phyloP scores from a whole-genome alignment of 2,329 filamentous ascomycete species.

The Lojkania enalia region DNA sequence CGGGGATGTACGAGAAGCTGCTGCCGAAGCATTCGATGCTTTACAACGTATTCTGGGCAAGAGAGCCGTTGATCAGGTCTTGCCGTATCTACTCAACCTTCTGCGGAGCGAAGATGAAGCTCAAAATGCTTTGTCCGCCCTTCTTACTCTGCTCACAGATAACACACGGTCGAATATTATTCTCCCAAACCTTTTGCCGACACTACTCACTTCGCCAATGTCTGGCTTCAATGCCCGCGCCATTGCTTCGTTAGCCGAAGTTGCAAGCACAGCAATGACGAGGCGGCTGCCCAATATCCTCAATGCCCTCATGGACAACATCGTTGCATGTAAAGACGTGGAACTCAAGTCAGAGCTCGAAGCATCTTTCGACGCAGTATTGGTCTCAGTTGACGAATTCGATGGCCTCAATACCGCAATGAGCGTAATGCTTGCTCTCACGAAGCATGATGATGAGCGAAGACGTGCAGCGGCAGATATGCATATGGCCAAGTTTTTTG shows the following conservation, averaged over 20 bases:
- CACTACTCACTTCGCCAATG: constrained; percentile 85
- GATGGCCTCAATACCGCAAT: constrained; percentile 95
- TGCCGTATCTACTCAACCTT: constrained; percentile 89
- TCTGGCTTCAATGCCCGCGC: constrained; percentile 94
- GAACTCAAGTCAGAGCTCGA: constrained; percentile 73
- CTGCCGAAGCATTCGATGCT: constrained; percentile 95
- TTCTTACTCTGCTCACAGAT: constrained; percentile 92
- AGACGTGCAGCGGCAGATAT: constrained; percentile 76
- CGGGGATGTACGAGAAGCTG: constrained; percentile 87
- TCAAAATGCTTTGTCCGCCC: constrained; percentile 87
- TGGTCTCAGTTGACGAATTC: constrained; percentile 91
- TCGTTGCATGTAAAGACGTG: constrained; percentile 77
- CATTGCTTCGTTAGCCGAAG: constrained; percentile 87
- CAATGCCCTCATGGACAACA: constrained; percentile 92
- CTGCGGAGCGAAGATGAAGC: constrained; percentile 83
- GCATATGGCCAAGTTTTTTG: constrained; percentile 86
- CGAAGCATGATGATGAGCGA: constrained; percentile 91
- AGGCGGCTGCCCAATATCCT: constrained; percentile 85
- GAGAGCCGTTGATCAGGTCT: constrained; percentile 89
- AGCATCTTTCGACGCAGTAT: constrained; percentile 81
- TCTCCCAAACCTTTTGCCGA: constrained; percentile 92
- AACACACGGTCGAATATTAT: constrained; percentile 94
- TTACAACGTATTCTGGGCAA: constrained; percentile 93
- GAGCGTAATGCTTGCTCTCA: constrained; percentile 84
- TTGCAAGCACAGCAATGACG: constrained; percentile 89